Evolutionary conservation across 78 protist genomes (phyloP).

Genomic region (Capsaspora owczarzaki): DNA sequence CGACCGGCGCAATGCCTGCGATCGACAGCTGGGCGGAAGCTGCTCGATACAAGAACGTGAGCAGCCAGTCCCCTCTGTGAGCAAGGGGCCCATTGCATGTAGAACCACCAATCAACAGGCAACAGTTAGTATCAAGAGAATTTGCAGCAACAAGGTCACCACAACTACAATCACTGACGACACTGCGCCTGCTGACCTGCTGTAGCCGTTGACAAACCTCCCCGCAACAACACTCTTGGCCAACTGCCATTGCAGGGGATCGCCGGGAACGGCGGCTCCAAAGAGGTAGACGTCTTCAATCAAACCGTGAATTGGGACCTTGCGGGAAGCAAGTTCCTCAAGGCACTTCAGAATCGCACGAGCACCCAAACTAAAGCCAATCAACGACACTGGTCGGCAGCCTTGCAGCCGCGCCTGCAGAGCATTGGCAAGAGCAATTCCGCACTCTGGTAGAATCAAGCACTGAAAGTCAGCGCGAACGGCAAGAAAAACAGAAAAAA

Average conservation of each 20-base stretch:
- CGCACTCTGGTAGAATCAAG: too few relatives aligned
- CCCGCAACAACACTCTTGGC: neutral
- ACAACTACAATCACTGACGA: too few relatives aligned
- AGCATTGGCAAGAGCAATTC: too few relatives aligned
- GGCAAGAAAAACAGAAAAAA: too few relatives aligned
- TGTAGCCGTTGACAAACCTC: neutral
- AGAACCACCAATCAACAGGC: too few relatives aligned
- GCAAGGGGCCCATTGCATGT: too few relatives aligned
- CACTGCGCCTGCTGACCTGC: too few relatives aligned
- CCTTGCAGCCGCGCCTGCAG: too few relatives aligned
- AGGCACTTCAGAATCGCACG: neutral
- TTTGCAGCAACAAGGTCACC: too few relatives aligned
- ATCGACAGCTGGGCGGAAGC: neutral
- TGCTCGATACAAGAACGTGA: neutral
- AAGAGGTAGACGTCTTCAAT: neutral
- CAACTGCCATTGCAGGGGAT: neutral
- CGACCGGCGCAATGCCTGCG: neutral
- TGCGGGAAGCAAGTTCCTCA: neutral
- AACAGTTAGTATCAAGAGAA: too few relatives aligned
- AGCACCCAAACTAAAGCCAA: neutral
- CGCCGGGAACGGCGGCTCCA: neutral
- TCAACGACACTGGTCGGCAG: neutral
- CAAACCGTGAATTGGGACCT: neutral
- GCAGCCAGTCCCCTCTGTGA: slow-evolving; percentile 7
- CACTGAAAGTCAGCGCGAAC: too few relatives aligned